Evolutionary conservation across 2,329 filamentous ascomycete species (phyloP), one percentile per base, ranked within the genome.

Genomic region (Capronia epimyces): DNA sequence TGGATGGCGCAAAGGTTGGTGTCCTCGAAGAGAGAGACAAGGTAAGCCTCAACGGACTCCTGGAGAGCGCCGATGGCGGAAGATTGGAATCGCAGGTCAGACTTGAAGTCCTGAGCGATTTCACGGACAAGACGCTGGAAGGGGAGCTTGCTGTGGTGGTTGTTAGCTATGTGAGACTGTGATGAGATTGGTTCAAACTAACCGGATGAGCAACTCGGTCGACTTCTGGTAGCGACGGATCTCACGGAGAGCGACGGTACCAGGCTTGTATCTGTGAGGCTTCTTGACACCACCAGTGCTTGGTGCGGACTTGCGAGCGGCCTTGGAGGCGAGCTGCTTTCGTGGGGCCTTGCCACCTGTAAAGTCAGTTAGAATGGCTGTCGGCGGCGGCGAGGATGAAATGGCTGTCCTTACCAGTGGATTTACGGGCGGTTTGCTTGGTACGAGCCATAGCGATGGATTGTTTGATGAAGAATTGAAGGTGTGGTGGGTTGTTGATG

Each of bases 251-350:
- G 91, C 91, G 76, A 95, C 87, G 69, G 93, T 95, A 77, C 86
- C 86, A 69, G 87, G 87, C 86, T 89, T 90, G 73, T 90, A 81
- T 58, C 87, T 81, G 78, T 90, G 87, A 75, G 87, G 87, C 86
- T 93, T 93, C 87, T 93, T 93, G 82, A 91, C 87, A 84, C 87
- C 87, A 67, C 91, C 93, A 72, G 93, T 97, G 59, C 89, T 95
- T 65, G 93, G 93, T 57, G 93, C 91, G 66, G 86, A 89, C 85
- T 98, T 98, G 79, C 93, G 90, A 68, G 93, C 91, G 64, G 91
- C 93, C 87, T 96, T 96, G 81, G 90, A 95, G 66, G 91, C 91
- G 69, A 97, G 89, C 83, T 96, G 90, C 88, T 98, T 98, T 76
- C 81, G 79, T 64, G 81, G 81, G 67, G 81, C 81, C 75, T 84